A percentile compares a stretch with the other conserved stretches of the same genome.
Evolutionary conservation across 169 alveolate species (phyloP).

Genomic region (Plasmodium billcollinsi): DNA sequence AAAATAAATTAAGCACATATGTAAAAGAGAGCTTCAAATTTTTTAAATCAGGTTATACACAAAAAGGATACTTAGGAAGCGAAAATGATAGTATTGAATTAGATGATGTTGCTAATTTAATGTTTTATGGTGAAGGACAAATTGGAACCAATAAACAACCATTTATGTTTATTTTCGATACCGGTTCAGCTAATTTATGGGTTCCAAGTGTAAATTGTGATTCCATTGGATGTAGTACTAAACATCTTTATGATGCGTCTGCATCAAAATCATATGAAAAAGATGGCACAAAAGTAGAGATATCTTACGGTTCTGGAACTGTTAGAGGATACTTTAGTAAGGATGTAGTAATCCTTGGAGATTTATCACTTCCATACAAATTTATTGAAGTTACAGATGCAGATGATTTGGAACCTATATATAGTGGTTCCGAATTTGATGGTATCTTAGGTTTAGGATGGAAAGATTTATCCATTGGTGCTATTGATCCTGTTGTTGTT

Average conservation of each 20-base stretch:
- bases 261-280: slow-evolving; percentile 81
- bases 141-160: slow-evolving; percentile 53
- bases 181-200: slow-evolving; percentile 90
- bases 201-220: slow-evolving; percentile 81
- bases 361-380: slow-evolving; percentile 48
- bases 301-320: slow-evolving; percentile 86
- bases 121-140: slow-evolving; percentile 63
- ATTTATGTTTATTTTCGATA: slow-evolving; percentile 77
- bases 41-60: slow-evolving; percentile 22
- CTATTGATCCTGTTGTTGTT: slow-evolving; percentile 46
- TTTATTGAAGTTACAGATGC: slow-evolving; percentile 78
- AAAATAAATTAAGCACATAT: slow-evolving; percentile 34
- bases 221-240: slow-evolving; percentile 76
- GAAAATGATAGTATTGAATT: slow-evolving; percentile 63
- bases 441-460: slow-evolving; percentile 81
- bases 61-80: slow-evolving; percentile 24
- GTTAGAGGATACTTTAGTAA: slow-evolving; percentile 82
- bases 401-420: slow-evolving; percentile 66
- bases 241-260: slow-evolving; percentile 78
- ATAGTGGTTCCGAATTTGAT: slow-evolving; percentile 34
- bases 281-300: slow-evolving; percentile 79
- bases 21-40: slow-evolving; percentile 32
- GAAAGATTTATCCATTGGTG: slow-evolving; percentile 70
- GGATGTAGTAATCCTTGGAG: slow-evolving; percentile 80
- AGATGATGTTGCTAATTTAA: slow-evolving; percentile 30